phyloP scores from a whole-genome alignment of 768 basidiomycete genomes.

The Mycena polygramma region DNA sequence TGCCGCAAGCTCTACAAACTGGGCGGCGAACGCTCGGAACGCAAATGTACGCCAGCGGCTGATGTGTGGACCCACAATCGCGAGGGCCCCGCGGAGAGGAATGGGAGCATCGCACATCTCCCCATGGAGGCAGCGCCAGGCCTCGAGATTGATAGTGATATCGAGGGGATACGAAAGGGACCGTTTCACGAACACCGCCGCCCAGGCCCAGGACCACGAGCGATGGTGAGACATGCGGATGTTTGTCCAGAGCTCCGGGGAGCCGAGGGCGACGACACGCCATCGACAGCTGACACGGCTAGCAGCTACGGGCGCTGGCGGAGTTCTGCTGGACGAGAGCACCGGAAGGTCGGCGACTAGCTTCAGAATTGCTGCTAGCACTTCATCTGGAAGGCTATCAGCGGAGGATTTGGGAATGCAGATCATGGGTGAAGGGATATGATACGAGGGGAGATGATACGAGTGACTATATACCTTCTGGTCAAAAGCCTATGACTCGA shows the following conservation, averaged over 20 bases:
- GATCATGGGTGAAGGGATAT: neutral
- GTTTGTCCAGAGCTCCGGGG: conserved; percentile 23
- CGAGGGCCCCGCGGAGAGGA: neutral
- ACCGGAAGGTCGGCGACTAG: conserved; percentile 9
- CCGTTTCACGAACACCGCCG: conserved; percentile 8
- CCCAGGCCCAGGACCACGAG: conserved; percentile 4
- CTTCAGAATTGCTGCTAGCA: conserved; percentile 10
- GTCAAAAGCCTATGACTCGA: too few relatives aligned
- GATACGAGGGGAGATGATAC: neutral
- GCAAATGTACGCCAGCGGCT: conserved; percentile 17
- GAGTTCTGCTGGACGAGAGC: neutral
- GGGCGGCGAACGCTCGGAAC: neutral
- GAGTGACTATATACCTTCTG: too few relatives aligned
- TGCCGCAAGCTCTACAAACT: neutral
- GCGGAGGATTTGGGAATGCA: neutral
- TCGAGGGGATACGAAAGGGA: conserved; percentile 9
- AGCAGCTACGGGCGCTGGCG: conserved; percentile 2
- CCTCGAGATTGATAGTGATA: conserved; percentile 20
- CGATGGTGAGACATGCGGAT: conserved; percentile 13
- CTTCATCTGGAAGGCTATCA: conserved; percentile 14
- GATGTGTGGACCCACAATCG: conserved; percentile 14
- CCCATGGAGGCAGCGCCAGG: neutral
- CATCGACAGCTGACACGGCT: conserved; percentile 14
- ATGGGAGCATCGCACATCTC: neutral
- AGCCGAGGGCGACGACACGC: conserved; percentile 14